Conservation (phyloP, 2,329 filamentous ascomycete genomes). For the Cercospora citrullina region DNA sequence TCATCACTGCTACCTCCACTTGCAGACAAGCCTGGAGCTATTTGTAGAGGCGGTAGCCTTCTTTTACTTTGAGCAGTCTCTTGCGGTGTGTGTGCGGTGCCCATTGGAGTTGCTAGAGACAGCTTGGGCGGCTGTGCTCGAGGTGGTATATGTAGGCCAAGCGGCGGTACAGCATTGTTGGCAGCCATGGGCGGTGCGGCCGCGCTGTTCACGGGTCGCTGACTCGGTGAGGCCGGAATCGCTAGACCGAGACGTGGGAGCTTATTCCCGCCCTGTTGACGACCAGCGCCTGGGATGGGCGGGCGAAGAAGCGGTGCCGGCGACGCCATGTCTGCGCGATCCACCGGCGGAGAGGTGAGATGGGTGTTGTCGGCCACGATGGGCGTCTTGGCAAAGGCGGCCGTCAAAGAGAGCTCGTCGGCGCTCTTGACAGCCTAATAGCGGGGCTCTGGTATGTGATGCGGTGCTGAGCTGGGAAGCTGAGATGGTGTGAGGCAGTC, state of each 20-base stretch:
- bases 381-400: constrained; percentile 28
- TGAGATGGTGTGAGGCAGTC: neutral
- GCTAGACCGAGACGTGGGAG: constrained; percentile 80
- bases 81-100: constrained; percentile 71
- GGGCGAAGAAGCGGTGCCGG: constrained; percentile 80
- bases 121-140: constrained; percentile 74
- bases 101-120: constrained; percentile 85
- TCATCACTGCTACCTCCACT: constrained; percentile 70
- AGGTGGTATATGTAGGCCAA: constrained; percentile 39
- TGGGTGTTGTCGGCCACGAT: constrained; percentile 35
- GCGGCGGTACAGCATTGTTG: constrained; percentile 36
- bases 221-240: constrained; percentile 84
- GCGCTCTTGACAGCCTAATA: constrained; percentile 8
- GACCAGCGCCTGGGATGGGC: constrained; percentile 71
- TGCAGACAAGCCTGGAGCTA: constrained; percentile 58
- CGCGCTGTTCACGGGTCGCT: constrained; percentile 64
- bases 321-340: constrained; percentile 63
- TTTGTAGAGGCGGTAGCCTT: constrained; percentile 53
- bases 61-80: constrained; percentile 34
- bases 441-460: neutral
- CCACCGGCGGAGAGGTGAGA: constrained; percentile 24
- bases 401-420: constrained; percentile 6
- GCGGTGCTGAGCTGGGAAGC: neutral
- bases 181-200: constrained; percentile 40
- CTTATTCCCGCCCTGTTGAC: constrained; percentile 34